Conservation (phyloP, 495 filamentous ascomycete genomes). For the Penicillium canescens region DNA sequence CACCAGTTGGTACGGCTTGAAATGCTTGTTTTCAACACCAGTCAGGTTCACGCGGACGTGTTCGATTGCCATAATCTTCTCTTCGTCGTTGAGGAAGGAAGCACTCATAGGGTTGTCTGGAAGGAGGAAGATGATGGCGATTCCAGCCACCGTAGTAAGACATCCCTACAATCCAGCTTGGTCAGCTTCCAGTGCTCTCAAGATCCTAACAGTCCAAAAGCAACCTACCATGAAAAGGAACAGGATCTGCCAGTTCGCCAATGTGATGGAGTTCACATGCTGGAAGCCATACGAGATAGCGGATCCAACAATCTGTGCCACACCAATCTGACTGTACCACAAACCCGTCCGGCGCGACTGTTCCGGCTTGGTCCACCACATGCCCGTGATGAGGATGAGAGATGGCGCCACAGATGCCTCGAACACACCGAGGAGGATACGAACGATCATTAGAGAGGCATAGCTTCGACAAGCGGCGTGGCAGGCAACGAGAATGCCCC, state of each 20-base stretch:
- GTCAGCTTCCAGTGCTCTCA: too few relatives aligned
- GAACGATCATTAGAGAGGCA: constrained; percentile 24
- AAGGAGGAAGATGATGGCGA: too few relatives aligned
- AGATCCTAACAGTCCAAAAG: too few relatives aligned
- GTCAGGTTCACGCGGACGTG: too few relatives aligned
- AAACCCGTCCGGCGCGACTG: constrained; percentile 12
- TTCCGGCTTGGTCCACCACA: constrained; percentile 12
- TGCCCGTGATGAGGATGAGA: constrained; percentile 28
- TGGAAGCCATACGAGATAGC: not conserved
- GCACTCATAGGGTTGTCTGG: too few relatives aligned
- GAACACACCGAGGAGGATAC: constrained; percentile 36
- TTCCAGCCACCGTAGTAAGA: too few relatives aligned
- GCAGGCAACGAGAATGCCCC: not conserved
- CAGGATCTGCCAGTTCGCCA: not conserved
- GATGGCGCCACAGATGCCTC: constrained; percentile 32
- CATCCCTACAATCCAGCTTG: too few relatives aligned
- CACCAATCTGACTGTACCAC: constrained; percentile 13
- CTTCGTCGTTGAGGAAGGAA: too few relatives aligned
- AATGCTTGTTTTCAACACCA: too few relatives aligned
- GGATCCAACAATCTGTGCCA: not conserved
- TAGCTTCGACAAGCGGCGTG: constrained; percentile 13
- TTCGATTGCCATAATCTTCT: too few relatives aligned
- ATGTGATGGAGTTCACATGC: not conserved
- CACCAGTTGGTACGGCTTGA: too few relatives aligned
- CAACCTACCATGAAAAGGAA: too few relatives aligned